A percentile compares a stretch with the other conserved stretches of the same genome.
Conservation (phyloP, 1,139 yeast species). For the Zygosaccharomyces sapae region DNA sequence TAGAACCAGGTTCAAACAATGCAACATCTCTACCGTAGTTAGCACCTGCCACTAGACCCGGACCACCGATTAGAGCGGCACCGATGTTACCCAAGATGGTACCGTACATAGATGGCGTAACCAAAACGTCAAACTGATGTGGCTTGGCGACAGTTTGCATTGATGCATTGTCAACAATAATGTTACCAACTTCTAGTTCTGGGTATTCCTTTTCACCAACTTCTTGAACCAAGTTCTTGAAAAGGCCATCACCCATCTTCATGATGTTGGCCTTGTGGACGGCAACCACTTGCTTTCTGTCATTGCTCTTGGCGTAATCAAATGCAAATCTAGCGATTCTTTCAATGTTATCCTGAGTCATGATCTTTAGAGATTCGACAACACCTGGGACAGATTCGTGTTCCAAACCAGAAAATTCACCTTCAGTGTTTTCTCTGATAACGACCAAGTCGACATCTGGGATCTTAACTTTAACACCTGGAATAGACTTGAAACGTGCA, state of each 20-base stretch:
- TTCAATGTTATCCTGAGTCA: conserved; percentile 92
- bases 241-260: conserved; percentile 98
- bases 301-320: conserved; percentile 89
- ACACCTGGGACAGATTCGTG: conserved; percentile 98
- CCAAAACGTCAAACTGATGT: conserved; percentile 95
- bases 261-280: conserved; percentile 98
- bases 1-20: conserved; percentile 98
- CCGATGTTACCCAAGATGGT: conserved; percentile 96
- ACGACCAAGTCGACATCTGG: conserved; percentile 86
- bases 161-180: conserved; percentile 97
- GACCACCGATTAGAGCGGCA: conserved; percentile 98
- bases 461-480: conserved; percentile 89
- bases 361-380: conserved; percentile 92
- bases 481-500: conserved; percentile 87
- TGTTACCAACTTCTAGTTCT: conserved; percentile 76
- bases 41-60: conserved; percentile 98
- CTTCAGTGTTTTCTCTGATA: conserved; percentile 97
- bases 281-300: conserved; percentile 90
- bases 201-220: conserved; percentile 84
- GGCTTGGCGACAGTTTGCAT: conserved; percentile 99
- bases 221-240: conserved; percentile 89
- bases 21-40: conserved; percentile 97
- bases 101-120: conserved; percentile 97
- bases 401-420: conserved; percentile 98
- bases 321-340: conserved; percentile 97